These are phyloP conservation scores for Paracoccidioides brasiliensis DNA, from an alignment of 2,329 filamentous ascomycete species.

Conservation along the genomic window DNA sequence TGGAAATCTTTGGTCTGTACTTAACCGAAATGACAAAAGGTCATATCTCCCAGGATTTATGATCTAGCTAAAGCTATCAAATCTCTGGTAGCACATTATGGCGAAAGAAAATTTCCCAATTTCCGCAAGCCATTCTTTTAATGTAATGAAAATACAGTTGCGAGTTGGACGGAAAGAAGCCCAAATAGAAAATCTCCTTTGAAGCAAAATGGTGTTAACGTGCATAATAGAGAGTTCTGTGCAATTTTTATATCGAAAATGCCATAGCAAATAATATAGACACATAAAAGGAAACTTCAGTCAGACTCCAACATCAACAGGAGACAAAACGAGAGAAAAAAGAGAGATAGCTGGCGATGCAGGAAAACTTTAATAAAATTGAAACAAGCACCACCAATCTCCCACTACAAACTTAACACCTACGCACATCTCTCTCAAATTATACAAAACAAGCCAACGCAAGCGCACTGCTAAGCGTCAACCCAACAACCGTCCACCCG, in stretches of 20 bases:
- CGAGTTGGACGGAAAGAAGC: too few species aligned
- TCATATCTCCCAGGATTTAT: too few species aligned
- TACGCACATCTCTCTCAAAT: neutral
- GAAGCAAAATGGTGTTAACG: neutral
- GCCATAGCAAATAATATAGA: neutral
- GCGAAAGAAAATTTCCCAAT: too few species aligned
- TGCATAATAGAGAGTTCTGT: neutral
- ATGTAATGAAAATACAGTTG: too few species aligned
- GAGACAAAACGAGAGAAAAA: neutral
- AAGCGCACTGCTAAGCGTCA: conserved; percentile 39
- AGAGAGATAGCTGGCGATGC: too few species aligned
- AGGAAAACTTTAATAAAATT: neutral
- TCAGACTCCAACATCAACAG: neutral
- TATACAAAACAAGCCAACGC: conserved; percentile 25
- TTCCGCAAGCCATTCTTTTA: too few species aligned
- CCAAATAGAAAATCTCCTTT: neutral
- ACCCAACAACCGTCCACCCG: conserved; percentile 50
- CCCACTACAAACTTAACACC: neutral
- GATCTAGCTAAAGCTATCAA: too few species aligned
- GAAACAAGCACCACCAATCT: neutral
- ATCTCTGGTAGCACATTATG: too few species aligned
- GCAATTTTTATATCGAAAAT: neutral
- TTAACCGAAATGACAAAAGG: too few species aligned
- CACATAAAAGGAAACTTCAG: neutral
- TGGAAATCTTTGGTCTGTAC: too few species aligned